Evolutionary conservation across 2,329 filamentous ascomycete genomes (phyloP).

Genomic region (Polychaeton citri): DNA sequence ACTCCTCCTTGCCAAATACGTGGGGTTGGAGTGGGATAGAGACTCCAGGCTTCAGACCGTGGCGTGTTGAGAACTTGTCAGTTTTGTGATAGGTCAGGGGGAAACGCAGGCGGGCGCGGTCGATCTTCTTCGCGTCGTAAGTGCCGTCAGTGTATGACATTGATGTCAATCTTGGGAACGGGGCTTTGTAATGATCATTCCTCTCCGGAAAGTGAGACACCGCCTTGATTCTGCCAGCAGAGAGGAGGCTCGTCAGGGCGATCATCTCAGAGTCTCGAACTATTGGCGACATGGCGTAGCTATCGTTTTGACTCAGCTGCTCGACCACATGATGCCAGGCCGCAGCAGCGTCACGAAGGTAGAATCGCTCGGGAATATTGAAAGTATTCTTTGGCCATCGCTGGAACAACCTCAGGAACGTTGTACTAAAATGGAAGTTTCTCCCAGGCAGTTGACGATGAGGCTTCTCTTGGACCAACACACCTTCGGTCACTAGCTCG

Average conservation of each 20-base stretch:
- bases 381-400: constrained; percentile 34
- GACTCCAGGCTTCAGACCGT: constrained; percentile 33
- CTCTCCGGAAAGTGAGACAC: constrained; percentile 45
- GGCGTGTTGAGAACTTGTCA: constrained; percentile 42
- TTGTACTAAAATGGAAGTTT: constrained; percentile 50
- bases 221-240: constrained; percentile 43
- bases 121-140: constrained; percentile 57
- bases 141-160: constrained; percentile 59
- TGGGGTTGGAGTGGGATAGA: constrained; percentile 12
- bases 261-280: constrained; percentile 54
- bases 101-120: constrained; percentile 53
- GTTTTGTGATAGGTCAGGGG: constrained; percentile 48
- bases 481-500: constrained; percentile 36
- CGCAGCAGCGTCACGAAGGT: constrained; percentile 14
- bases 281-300: constrained; percentile 38
- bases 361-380: constrained; percentile 10
- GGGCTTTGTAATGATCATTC: constrained; percentile 33
- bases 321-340: constrained; percentile 11
- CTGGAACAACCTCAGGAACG: constrained; percentile 43
- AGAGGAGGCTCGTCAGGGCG: constrained; percentile 53
- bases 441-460: constrained; percentile 45
- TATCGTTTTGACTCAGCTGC: constrained; percentile 23
- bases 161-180: constrained; percentile 33
- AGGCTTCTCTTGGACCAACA: constrained; percentile 50
- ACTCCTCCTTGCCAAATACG: constrained; percentile 7